These are phyloP conservation scores for Blastocladiella britannica DNA, from an alignment of 192 early-diverging fungal genomes.

Conservation along the genomic window DNA sequence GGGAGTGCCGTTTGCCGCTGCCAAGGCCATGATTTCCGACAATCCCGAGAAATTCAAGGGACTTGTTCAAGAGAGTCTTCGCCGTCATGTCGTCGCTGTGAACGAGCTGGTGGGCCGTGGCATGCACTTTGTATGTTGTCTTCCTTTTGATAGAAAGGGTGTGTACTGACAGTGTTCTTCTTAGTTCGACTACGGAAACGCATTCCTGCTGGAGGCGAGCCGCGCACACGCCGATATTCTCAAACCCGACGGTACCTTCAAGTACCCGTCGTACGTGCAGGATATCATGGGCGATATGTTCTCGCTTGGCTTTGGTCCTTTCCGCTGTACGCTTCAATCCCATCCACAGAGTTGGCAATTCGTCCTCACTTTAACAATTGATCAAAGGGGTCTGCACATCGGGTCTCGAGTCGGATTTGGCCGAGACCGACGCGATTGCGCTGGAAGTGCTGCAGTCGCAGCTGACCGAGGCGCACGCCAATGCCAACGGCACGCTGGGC, in stretches of 20 bases:
- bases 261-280: conserved; percentile 11
- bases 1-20: conserved; percentile 3
- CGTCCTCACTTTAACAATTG: background rate
- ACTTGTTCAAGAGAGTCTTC: conserved; percentile 6
- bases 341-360: background rate
- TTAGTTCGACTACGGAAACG: background rate
- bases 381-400: conserved; percentile 6
- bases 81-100: conserved; percentile 6
- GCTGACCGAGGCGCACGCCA: conserved; percentile 3
- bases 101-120: conserved; percentile 5
- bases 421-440: conserved; percentile 8
- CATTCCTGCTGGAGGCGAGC: conserved; percentile 5
- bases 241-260: conserved; percentile 5
- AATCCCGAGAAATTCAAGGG: conserved; percentile 8
- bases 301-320: conserved; percentile 9
- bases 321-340: conserved; percentile 5
- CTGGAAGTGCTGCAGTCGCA: conserved; percentile 4
- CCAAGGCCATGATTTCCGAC: conserved; percentile 7
- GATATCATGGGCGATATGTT: conserved; percentile 12
- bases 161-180: no score
- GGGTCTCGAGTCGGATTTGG: conserved; percentile 4
- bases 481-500: background rate
- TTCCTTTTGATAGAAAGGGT: no score
- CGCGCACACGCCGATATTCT: conserved; percentile 9
- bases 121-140: conserved; percentile 6